phyloP scores from a whole-genome alignment of 257 asterid species.

The Apocynum venetum region DNA sequence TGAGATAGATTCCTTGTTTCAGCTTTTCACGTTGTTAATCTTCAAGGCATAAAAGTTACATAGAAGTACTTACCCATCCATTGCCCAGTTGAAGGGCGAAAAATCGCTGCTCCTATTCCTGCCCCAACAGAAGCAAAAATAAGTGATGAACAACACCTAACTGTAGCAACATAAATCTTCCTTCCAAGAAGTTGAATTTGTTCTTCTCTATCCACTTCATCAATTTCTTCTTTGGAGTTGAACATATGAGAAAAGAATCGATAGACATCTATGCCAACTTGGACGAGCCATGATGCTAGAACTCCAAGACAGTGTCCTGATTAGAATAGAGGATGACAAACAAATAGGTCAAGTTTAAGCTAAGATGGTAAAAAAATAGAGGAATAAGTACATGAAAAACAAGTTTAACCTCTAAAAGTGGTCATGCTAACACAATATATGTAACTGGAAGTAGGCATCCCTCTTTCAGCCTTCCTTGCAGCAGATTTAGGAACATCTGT shows the following conservation, averaged over 20 bases:
- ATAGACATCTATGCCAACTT: slow-evolving; percentile 67
- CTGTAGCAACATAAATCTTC: slow-evolving; percentile 45
- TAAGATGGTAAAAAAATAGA: not conserved
- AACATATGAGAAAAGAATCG: slow-evolving; percentile 40
- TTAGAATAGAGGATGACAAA: slow-evolving; percentile 17
- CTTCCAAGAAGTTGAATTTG: slow-evolving; percentile 43
- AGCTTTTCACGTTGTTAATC: not conserved
- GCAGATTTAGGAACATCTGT: slow-evolving; percentile 92
- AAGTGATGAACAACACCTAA: slow-evolving; percentile 66
- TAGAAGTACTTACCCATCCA: slow-evolving; percentile 63
- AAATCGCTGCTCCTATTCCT: slow-evolving; percentile 61
- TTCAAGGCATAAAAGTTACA: not conserved
- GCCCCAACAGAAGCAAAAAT: slow-evolving; percentile 87
- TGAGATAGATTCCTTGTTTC: not conserved
- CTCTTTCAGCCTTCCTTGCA: slow-evolving; percentile 73
- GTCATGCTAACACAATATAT: slow-evolving; percentile 58
- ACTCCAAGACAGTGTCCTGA: slow-evolving; percentile 84
- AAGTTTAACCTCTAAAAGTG: slow-evolving; percentile 70
- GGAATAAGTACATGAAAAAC: not conserved
- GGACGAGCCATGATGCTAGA: slow-evolving; percentile 85
- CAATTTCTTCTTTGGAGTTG: slow-evolving; percentile 34
- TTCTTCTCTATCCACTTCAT: slow-evolving; percentile 29
- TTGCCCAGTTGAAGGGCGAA: slow-evolving; percentile 83
- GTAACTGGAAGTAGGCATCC: slow-evolving; percentile 51
- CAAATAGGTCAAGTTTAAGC: slow-evolving; percentile 13